Evolutionary conservation across 2,329 filamentous ascomycete species (phyloP).

Genomic region (Orbilia quercus): DNA sequence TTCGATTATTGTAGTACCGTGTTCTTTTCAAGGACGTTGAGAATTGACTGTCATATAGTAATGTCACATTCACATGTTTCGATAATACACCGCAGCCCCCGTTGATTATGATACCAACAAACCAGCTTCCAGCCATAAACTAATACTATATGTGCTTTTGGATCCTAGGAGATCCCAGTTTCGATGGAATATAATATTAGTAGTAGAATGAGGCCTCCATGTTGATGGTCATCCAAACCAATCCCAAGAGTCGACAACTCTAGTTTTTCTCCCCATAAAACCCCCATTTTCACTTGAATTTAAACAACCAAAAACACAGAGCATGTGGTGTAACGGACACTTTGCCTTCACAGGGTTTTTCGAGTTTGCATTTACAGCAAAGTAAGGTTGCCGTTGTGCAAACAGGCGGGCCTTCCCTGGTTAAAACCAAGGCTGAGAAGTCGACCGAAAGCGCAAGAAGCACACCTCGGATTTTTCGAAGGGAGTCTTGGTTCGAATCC

Average conservation of each 20-base stretch:
- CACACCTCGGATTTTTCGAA: conserved; percentile 35
- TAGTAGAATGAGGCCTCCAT: too few relatives aligned
- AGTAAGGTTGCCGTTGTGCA: too few relatives aligned
- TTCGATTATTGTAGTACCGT: neutral
- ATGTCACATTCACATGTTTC: neutral
- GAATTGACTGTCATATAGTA: conserved; percentile 2
- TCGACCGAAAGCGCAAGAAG: conserved; percentile 18
- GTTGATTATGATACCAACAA: too few relatives aligned
- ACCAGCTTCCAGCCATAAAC: too few relatives aligned
- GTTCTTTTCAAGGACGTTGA: neutral
- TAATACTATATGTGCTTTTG: too few relatives aligned
- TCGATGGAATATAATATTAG: too few relatives aligned
- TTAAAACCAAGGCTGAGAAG: conserved; percentile 30
- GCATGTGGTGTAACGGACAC: conserved; percentile 54
- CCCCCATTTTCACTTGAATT: neutral
- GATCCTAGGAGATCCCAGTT: too few relatives aligned
- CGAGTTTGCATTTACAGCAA: conserved; percentile 5
- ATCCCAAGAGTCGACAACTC: too few relatives aligned
- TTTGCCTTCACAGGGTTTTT: conserved; percentile 53
- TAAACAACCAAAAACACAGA: conserved; percentile 28
- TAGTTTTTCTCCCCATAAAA: neutral
- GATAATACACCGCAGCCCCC: neutral
- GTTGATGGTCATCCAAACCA: too few relatives aligned
- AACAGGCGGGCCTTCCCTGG: conserved; percentile 39
- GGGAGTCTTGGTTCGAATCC: conserved; percentile 56